phyloP scores from a whole-genome alignment of 768 basidiomycete species.

The Leccinum imitatum region DNA sequence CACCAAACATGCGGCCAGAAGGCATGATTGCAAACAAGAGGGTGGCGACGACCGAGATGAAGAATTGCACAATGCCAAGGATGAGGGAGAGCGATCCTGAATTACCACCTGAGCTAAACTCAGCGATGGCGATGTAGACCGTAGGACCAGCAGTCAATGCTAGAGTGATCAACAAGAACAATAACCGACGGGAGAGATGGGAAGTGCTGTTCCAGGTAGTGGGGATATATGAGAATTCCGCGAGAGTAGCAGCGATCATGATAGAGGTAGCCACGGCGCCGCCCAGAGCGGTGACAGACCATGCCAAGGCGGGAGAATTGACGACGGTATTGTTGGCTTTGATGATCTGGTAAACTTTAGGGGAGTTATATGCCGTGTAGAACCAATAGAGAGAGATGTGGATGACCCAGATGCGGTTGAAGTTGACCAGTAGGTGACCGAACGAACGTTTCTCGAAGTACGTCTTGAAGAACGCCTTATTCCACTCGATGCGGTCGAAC shows the following conservation, averaged over 20 bases:
- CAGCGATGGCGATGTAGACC: conserved; percentile 89
- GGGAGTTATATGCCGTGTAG: conserved; percentile 94
- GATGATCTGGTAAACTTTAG: conserved; percentile 69
- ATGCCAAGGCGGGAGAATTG: conserved; percentile 76
- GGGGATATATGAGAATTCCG: conserved; percentile 97
- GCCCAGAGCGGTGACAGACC: conserved; percentile 93
- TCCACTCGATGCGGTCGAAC: conserved; percentile 97
- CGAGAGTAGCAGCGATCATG: conserved; percentile 92
- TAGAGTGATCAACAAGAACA: conserved; percentile 89
- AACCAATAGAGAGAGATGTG: conserved; percentile 95
- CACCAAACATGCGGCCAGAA: conserved; percentile 98
- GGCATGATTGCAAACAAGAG: conserved; percentile 90
- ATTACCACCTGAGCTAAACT: conserved; percentile 52
- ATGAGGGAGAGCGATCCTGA: conserved; percentile 81
- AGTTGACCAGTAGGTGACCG: conserved; percentile 97
- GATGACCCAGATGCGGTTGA: conserved; percentile 99
- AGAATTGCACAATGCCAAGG: conserved; percentile 95
- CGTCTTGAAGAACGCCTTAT: conserved; percentile 96
- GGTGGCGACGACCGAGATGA: conserved; percentile 84
- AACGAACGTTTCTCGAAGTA: conserved; percentile 98
- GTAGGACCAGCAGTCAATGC: conserved; percentile 91
- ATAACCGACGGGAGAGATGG: conserved; percentile 85
- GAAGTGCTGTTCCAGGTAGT: conserved; percentile 99
- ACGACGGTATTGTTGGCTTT: conserved; percentile 37
- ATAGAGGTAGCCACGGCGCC: conserved; percentile 95